Evolutionary conservation across 1,284 basidiomycete species (phyloP).

Genomic region (Wolfiporia cocos): DNA sequence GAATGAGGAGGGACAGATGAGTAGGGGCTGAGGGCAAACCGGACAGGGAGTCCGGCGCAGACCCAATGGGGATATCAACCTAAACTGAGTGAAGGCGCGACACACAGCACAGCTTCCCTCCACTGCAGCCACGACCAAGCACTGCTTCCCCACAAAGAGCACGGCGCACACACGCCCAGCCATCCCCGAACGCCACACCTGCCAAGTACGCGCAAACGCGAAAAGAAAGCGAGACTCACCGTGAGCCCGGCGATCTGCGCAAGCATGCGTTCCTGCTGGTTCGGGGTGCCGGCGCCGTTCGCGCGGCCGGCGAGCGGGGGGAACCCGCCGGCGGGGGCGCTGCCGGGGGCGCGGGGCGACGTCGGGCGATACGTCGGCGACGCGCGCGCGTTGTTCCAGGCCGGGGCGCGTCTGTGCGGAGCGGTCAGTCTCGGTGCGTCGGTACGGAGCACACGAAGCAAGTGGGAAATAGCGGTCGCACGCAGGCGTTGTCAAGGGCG

Average conservation of each 20-base stretch:
- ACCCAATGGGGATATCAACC: too few species aligned
- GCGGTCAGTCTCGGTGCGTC: too few species aligned
- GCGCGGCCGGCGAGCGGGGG: conserved; percentile 44
- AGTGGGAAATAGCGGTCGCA: neutral
- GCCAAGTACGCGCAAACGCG: neutral
- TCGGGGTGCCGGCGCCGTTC: conserved; percentile 39
- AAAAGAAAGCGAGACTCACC: conserved; percentile 34
- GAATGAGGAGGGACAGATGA: too few species aligned
- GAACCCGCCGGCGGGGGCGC: conserved; percentile 35
- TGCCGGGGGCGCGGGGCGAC: conserved; percentile 42
- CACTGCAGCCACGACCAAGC: too few species aligned
- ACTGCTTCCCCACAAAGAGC: too few species aligned
- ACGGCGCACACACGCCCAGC: too few species aligned
- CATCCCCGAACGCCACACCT: too few species aligned
- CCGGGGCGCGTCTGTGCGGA: conserved; percentile 43
- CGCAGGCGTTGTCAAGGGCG: conserved; percentile 15
- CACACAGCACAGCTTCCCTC: too few species aligned
- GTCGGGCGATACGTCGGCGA: conserved; percentile 62
- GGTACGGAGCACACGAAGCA: too few species aligned
- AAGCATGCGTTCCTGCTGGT: conserved; percentile 42
- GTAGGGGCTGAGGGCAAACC: too few species aligned
- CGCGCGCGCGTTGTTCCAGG: conserved; percentile 57
- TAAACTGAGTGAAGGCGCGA: too few species aligned
- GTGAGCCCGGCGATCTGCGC: conserved; percentile 59
- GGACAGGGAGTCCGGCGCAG: too few species aligned